Evolutionary conservation across 441 rosid species (phyloP).

Genomic region (Bocquillonia castaneifolia): DNA sequence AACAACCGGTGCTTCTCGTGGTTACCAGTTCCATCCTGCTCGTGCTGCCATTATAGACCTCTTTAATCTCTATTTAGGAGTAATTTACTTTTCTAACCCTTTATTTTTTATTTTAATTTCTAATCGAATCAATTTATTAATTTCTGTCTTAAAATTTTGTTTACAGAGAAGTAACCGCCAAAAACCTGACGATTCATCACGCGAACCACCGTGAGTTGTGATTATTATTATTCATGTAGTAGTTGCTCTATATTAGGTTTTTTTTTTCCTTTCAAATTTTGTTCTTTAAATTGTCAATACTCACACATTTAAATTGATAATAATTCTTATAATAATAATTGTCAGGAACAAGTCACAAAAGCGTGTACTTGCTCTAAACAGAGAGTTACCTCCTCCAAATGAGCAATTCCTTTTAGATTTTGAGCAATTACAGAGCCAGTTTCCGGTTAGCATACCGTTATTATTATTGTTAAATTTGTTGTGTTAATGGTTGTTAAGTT

Average conservation of each 20-base stretch:
- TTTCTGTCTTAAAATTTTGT: background rate
- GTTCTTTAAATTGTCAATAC: no score
- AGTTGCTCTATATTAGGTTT: background rate
- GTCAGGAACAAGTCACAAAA: conserved; percentile 80
- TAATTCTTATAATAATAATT: no score
- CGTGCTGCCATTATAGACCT: conserved; percentile 64
- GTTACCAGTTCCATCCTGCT: conserved; percentile 62
- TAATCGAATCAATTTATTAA: background rate
- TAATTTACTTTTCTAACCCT: conserved; percentile 22
- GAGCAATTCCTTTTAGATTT: conserved; percentile 85
- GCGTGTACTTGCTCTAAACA: conserved; percentile 73
- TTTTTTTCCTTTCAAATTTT: background rate
- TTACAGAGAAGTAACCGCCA: conserved; percentile 66
- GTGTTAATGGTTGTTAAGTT: no score
- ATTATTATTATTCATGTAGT: background rate
- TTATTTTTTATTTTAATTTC: background rate
- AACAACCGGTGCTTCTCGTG: conserved; percentile 45
- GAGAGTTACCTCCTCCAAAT: conserved; percentile 81
- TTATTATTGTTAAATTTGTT: background rate
- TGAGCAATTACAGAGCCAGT: conserved; percentile 75
- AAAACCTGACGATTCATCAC: conserved; percentile 58
- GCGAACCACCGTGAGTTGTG: conserved; percentile 68
- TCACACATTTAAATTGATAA: no score
- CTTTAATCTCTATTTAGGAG: conserved; percentile 80
- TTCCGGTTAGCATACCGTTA: conserved; percentile 41